Evolutionary conservation across 192 early-diverging fungal species (phyloP).

Genomic region (Coemansia sp.): DNA sequence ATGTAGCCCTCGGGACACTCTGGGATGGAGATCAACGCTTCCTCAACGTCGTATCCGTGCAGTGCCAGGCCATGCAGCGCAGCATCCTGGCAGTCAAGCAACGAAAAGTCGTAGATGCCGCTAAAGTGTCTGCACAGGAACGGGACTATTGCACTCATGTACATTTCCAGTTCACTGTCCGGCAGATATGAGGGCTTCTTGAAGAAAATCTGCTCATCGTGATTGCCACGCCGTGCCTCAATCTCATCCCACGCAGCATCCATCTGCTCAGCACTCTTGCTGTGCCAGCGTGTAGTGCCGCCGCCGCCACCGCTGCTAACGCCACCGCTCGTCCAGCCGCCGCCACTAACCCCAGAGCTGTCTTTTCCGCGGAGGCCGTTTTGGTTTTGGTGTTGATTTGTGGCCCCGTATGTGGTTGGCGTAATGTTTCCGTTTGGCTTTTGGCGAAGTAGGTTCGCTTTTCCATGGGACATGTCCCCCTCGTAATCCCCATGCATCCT

Average conservation of each 20-base stretch:
- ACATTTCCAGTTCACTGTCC: slow-evolving; percentile 55
- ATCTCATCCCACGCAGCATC: slow-evolving; percentile 47
- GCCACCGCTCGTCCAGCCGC: slow-evolving; percentile 8
- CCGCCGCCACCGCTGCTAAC: slow-evolving; percentile 19
- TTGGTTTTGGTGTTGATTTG: background rate
- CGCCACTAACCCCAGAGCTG: background rate
- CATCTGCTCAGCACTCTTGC: slow-evolving; percentile 51
- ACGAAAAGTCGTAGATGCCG: slow-evolving; percentile 39
- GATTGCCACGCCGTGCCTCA: slow-evolving; percentile 40
- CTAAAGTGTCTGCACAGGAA: slow-evolving; percentile 40
- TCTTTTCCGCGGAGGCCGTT: slow-evolving; percentile 18
- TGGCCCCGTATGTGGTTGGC: background rate
- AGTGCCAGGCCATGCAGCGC: slow-evolving; percentile 59
- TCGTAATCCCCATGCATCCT: background rate
- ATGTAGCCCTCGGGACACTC: slow-evolving; percentile 48
- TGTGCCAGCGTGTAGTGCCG: slow-evolving; percentile 36
- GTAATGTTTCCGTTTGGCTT: background rate
- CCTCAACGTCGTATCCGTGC: slow-evolving; percentile 58
- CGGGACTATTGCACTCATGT: slow-evolving; percentile 47
- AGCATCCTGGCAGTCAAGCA: slow-evolving; percentile 65
- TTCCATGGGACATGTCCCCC: background rate
- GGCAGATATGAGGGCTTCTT: slow-evolving; percentile 35
- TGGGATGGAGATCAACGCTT: slow-evolving; percentile 57
- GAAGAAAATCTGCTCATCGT: slow-evolving; percentile 49
- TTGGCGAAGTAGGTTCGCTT: background rate